Conservation (phyloP, 2,329 filamentous ascomycete species). For the Trichoderma asperellum region DNA sequence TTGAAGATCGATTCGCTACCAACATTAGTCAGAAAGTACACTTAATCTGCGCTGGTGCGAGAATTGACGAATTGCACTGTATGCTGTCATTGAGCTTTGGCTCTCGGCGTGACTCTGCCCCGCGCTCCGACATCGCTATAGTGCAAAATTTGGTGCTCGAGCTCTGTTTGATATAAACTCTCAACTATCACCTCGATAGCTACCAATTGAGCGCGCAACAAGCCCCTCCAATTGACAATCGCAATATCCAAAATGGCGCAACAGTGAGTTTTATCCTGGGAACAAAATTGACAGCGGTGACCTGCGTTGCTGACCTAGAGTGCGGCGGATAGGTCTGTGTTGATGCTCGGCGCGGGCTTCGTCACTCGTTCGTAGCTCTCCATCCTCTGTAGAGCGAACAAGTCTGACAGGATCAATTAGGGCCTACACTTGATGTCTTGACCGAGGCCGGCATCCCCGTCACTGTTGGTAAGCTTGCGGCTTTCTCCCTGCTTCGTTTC, state of each 20-base stretch:
- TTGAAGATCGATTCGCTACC: not conserved
- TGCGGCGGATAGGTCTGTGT: not conserved
- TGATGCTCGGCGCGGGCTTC: not conserved
- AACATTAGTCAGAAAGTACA: not conserved
- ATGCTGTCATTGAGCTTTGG: not conserved
- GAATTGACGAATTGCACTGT: not conserved
- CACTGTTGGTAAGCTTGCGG: conserved; percentile 53
- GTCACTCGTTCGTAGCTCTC: not conserved
- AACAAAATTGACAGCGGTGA: not conserved
- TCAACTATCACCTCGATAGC: not conserved
- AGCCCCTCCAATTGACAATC: not conserved
- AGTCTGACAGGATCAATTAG: not conserved
- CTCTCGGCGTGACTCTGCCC: not conserved
- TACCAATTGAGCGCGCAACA: not conserved
- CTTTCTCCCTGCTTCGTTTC: not conserved
- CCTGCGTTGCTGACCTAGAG: not conserved
- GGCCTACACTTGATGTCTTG: conserved; percentile 66
- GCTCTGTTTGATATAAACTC: not conserved
- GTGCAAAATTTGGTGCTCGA: not conserved
- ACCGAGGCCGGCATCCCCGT: conserved; percentile 63
- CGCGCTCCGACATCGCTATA: not conserved
- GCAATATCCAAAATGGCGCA: not conserved
- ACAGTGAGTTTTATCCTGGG: not conserved
- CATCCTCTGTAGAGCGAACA: not conserved
- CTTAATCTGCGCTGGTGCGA: not conserved